Evolutionary conservation across 257 asterid species (phyloP).

Genomic region (Echium plantagineum): DNA sequence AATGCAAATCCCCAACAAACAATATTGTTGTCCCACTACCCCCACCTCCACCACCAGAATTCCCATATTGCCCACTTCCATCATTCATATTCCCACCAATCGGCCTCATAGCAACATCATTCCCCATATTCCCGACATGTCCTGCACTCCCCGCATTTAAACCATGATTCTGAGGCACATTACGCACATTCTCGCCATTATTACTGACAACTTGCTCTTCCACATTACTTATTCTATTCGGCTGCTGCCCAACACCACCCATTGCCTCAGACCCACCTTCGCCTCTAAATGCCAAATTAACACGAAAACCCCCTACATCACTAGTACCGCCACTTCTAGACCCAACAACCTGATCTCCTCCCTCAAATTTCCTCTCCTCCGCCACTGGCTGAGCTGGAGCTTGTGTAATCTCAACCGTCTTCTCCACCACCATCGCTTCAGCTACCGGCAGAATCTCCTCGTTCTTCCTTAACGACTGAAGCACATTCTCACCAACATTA

Average conservation of each 20-base stretch:
- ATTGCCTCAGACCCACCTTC: conserved; percentile 3
- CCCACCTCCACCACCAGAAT: conserved; percentile 24
- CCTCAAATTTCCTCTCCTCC: conserved; percentile 9
- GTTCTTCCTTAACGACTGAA: conserved; percentile 48
- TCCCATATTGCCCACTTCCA: conserved; percentile 23
- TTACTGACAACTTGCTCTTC: conserved; percentile 18
- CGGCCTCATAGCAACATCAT: conserved; percentile 5
- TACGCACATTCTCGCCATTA: conserved; percentile 16
- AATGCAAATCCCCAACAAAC: conserved; percentile 10
- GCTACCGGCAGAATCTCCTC: conserved; percentile 35
- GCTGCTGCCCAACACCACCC: conserved; percentile 24
- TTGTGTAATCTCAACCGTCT: conserved; percentile 11
- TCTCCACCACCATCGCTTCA: conserved; percentile 32
- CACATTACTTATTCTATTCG: conserved; percentile 15
- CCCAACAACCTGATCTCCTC: conserved; percentile 2
- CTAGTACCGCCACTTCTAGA: conserved; percentile 19
- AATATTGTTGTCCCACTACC: conserved; percentile 15
- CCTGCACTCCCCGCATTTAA: conserved; percentile 17
- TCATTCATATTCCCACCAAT: conserved; percentile 1
- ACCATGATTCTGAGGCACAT: conserved; percentile 16
- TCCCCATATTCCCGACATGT: conserved; percentile 5
- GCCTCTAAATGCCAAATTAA: conserved; percentile 16
- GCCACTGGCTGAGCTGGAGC: conserved; percentile 19
- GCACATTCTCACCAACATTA: conserved; percentile 82
- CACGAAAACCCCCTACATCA: conserved; percentile 26